Evolutionary conservation across 176 grass and related monocot genomes (phyloP).

Genomic region (Neostapfia colusana): DNA sequence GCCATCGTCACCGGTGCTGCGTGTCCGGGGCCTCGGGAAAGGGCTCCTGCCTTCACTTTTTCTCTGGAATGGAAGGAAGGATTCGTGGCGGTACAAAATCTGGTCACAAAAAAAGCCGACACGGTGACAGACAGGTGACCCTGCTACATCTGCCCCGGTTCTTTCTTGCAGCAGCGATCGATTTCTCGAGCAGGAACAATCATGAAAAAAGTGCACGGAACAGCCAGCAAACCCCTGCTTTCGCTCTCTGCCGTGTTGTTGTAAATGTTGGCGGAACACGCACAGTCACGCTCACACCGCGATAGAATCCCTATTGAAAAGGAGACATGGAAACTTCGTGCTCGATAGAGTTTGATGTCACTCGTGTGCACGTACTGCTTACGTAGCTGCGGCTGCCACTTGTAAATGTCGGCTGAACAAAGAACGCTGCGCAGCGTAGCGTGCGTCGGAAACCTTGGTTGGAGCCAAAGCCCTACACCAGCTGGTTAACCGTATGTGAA

Average conservation of each 20-base stretch:
- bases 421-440: background rate
- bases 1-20: background rate
- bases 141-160: slow-evolving; percentile 16
- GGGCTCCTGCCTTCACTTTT: background rate
- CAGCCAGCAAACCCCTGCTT: background rate
- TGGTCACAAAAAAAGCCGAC: slow-evolving; percentile 28
- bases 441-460: background rate
- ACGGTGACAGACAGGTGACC: slow-evolving; percentile 41
- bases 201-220: slow-evolving; percentile 21
- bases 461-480: background rate
- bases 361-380: background rate
- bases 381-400: no score
- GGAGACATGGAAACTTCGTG: background rate
- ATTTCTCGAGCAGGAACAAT: slow-evolving; percentile 21
- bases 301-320: background rate
- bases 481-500: no score
- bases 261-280: background rate
- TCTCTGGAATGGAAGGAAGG: background rate
- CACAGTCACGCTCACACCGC: background rate
- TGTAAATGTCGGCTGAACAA: no score
- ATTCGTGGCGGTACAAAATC: background rate
- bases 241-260: background rate
- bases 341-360: background rate
- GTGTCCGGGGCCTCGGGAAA: slow-evolving; percentile 33
- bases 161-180: background rate